phyloP scores from a whole-genome alignment of 805 yeast genomes.

The Ogataea degrootiae region DNA sequence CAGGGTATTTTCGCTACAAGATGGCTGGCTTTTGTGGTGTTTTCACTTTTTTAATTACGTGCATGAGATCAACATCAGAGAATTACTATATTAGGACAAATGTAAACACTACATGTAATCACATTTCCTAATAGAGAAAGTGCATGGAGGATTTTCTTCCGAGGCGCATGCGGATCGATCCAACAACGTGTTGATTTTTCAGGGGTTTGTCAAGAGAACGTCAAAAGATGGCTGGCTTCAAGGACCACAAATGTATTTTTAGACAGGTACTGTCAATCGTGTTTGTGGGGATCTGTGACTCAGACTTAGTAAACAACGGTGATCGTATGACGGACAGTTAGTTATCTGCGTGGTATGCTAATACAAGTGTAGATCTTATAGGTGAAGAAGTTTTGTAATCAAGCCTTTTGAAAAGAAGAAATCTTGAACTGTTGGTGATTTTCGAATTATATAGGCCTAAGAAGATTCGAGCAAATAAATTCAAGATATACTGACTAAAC shows the following conservation, averaged over 20 bases:
- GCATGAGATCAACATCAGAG: slow-evolving; percentile 6
- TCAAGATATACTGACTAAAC: too few relatives aligned
- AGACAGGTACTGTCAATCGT: neutral
- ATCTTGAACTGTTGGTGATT: too few relatives aligned
- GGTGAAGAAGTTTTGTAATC: too few relatives aligned
- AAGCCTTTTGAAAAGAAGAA: too few relatives aligned
- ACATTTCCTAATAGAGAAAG: neutral
- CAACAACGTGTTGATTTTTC: neutral
- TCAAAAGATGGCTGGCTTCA: neutral
- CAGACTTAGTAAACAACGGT: too few relatives aligned
- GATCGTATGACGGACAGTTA: too few relatives aligned
- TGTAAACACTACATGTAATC: slow-evolving; percentile 2
- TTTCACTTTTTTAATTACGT: slow-evolving; percentile 7
- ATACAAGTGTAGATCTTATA: too few relatives aligned
- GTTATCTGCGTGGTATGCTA: too few relatives aligned
- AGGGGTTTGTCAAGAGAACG: neutral
- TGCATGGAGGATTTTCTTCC: neutral
- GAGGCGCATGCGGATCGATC: neutral
- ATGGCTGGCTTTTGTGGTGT: slow-evolving; percentile 16
- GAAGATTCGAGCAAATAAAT: too few relatives aligned
- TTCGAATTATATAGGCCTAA: too few relatives aligned
- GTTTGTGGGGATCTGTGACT: neutral
- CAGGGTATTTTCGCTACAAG: neutral
- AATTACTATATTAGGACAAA: slow-evolving; percentile 4
- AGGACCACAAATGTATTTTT: neutral